phyloP scores from a whole-genome alignment of 2,329 filamentous ascomycete species.

The Chaetomiaceae sp. region DNA sequence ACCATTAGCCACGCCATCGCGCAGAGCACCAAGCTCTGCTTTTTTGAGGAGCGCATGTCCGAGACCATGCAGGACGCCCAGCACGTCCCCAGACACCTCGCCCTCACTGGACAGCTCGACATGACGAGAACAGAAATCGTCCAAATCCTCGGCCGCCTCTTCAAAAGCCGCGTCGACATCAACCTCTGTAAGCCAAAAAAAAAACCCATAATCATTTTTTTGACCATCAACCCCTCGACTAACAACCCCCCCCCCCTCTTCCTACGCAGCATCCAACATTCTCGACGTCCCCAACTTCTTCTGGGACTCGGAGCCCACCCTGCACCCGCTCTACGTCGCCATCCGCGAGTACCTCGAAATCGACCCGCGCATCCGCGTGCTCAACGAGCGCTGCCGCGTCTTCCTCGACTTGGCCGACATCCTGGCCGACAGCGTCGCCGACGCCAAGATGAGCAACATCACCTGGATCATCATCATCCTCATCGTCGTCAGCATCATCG shows the following conservation, averaged over 20 bases:
- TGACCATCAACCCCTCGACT: too few species aligned
- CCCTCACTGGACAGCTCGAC: slow-evolving; percentile 81
- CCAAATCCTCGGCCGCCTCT: slow-evolving; percentile 82
- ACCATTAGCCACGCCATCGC: slow-evolving; percentile 97
- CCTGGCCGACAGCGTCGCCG: slow-evolving; percentile 82
- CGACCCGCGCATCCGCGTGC: slow-evolving; percentile 88
- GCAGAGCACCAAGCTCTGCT: slow-evolving; percentile 92
- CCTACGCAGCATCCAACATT: slow-evolving; percentile 91
- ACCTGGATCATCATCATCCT: slow-evolving; percentile 98
- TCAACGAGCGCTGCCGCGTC: slow-evolving; percentile 94
- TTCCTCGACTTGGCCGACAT: slow-evolving; percentile 97
- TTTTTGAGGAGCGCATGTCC: slow-evolving; percentile 95
- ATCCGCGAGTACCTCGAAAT: slow-evolving; percentile 98
- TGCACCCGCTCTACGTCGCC: slow-evolving; percentile 89
- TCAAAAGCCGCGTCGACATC: slow-evolving; percentile 92
- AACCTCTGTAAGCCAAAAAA: slow-evolving; percentile 75
- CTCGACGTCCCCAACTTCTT: slow-evolving; percentile 96
- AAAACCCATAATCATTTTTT: too few species aligned
- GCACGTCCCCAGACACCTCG: slow-evolving; percentile 82
- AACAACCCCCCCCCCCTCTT: too few species aligned
- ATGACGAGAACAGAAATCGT: slow-evolving; percentile 92
- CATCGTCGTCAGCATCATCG: slow-evolving; percentile 83
- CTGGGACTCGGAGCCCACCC: slow-evolving; percentile 94
- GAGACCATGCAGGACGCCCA: slow-evolving; percentile 91
- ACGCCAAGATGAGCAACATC: slow-evolving; percentile 91